Evolutionary conservation across 2,329 filamentous ascomycete species (phyloP), one percentile per base, ranked within the genome.

Genomic region (Immersiporthe knoxdaviesiana): DNA sequence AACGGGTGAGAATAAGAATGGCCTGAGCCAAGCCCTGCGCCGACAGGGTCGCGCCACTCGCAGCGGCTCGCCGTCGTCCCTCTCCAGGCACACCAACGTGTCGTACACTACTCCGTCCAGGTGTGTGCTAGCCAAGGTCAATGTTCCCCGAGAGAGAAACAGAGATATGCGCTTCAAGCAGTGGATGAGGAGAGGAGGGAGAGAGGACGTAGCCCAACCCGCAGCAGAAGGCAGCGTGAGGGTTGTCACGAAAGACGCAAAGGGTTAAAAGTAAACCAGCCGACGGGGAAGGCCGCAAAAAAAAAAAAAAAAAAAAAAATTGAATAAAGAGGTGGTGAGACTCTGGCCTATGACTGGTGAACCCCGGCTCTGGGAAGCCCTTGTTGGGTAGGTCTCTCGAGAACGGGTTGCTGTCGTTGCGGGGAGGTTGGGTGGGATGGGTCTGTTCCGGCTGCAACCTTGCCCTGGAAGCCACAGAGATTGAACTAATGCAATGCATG

Each of bases 11-110:
- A 61, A 58, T 16, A 63, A 56, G 50, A 41, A 37, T 52, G 65
- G 64, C 54, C 44, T 44, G 27, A 70, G 65, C 47, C 56, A 62
- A 66, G 37, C 68, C 65, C 44, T 52, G 18, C 39, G n/a, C 35
- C 39, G 50, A 24, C 41, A 21, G 27, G 24, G 21, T 4, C 59
- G 56, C 50, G 66, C 39, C 35, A 35, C 61, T 41, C 61, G 37
- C 27, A 52, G 27, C 24, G 32, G n/a, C 27, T 32, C 32, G 58
- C 56, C 35, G 58, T 47, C 58, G 59, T 63, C 64, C 61, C 44
- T 62, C 62, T 62, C 62, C 58, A 47, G 39, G 50, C 24, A 47
- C 35, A n/a, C 41, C 6, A 30, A 7, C 21, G 37, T 58, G 39
- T 69, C 63, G 54, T 67, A 58, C 56, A 30, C 47, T 14, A 67